phyloP scores from a whole-genome alignment of 2,329 filamentous ascomycete species.

The Trichothecium roseum region DNA sequence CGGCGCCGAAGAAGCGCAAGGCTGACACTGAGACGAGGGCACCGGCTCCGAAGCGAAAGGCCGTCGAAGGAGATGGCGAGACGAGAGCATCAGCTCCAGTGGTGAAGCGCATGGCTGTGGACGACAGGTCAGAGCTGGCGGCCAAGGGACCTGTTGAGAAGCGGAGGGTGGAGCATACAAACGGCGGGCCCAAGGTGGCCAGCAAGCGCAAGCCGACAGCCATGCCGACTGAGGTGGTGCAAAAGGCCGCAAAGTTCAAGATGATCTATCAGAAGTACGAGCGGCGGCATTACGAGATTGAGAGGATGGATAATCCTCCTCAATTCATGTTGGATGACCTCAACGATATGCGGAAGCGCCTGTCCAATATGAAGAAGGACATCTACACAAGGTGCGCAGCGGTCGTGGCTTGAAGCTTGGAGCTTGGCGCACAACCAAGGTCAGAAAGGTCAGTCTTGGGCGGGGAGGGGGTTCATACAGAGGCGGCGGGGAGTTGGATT shows the following conservation, averaged over 20 bases:
- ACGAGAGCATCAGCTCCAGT: no score
- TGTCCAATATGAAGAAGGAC: conserved; percentile 47
- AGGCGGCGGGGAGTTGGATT: no score
- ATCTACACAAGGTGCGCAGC: conserved; percentile 31
- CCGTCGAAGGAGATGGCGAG: conserved; percentile 5
- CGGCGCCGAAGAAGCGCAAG: conserved; percentile 33
- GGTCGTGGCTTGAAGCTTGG: conserved; percentile 1
- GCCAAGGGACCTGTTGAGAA: conserved; percentile 15
- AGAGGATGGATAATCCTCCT: conserved; percentile 36
- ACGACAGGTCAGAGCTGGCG: conserved; percentile 1
- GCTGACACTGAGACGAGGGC: conserved; percentile 13
- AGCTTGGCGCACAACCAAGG: no score
- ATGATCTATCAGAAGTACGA: conserved; percentile 46
- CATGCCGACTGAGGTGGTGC: conserved; percentile 31
- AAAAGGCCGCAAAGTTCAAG: conserved; percentile 46
- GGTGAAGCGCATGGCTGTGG: no score
- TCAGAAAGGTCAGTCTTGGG: no score
- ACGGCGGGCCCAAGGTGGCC: conserved; percentile 6
- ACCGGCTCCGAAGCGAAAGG: conserved; percentile 22
- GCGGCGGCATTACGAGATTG: conserved; percentile 44
- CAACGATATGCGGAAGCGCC: conserved; percentile 40
- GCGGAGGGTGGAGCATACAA: conserved; percentile 10
- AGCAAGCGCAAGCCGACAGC: conserved; percentile 6
- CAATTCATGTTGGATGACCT: conserved; percentile 39
- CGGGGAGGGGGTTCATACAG: background rate